Conservation (phyloP, 495 filamentous ascomycete genomes). For the Aspergillus bridgeri region DNA sequence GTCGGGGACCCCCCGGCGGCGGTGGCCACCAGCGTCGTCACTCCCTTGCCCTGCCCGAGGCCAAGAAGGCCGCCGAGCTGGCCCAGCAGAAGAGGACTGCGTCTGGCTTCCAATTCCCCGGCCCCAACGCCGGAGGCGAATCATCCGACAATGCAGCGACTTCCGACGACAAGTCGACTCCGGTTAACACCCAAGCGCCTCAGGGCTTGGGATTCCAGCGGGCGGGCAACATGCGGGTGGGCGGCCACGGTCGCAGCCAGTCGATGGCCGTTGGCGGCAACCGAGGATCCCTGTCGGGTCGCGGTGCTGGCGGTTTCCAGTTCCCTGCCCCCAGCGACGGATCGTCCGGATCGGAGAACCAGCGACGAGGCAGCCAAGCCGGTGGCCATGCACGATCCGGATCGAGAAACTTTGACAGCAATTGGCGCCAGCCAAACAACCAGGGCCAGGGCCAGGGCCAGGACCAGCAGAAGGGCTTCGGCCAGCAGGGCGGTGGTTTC, state of each 20-base stretch:
- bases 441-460: slow-evolving; percentile 49
- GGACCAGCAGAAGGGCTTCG: slow-evolving; percentile 59
- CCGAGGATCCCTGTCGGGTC: slow-evolving; percentile 51
- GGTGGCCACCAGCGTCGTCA: slow-evolving; percentile 90
- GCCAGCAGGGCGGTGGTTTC: slow-evolving; percentile 63
- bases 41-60: slow-evolving; percentile 90
- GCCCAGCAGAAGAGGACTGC: slow-evolving; percentile 96
- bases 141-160: slow-evolving; percentile 46
- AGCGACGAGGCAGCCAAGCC: slow-evolving; percentile 63
- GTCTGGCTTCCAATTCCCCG: slow-evolving; percentile 91
- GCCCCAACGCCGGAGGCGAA: slow-evolving; percentile 57
- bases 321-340: slow-evolving; percentile 60
- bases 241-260: slow-evolving; percentile 63
- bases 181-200: slow-evolving; percentile 30
- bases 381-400: slow-evolving; percentile 66
- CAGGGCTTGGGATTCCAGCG: slow-evolving; percentile 45
- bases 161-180: slow-evolving; percentile 40
- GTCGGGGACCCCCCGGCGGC: slow-evolving; percentile 69
- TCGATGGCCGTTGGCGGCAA: slow-evolving; percentile 64
- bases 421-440: slow-evolving; percentile 90
- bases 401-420: slow-evolving; percentile 94
- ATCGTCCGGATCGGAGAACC: slow-evolving; percentile 59
- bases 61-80: slow-evolving; percentile 94
- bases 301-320: slow-evolving; percentile 65
- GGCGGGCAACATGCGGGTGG: slow-evolving; percentile 49